phyloP scores from a whole-genome alignment of 495 filamentous ascomycete species.

The Cudoniella acicularis region DNA sequence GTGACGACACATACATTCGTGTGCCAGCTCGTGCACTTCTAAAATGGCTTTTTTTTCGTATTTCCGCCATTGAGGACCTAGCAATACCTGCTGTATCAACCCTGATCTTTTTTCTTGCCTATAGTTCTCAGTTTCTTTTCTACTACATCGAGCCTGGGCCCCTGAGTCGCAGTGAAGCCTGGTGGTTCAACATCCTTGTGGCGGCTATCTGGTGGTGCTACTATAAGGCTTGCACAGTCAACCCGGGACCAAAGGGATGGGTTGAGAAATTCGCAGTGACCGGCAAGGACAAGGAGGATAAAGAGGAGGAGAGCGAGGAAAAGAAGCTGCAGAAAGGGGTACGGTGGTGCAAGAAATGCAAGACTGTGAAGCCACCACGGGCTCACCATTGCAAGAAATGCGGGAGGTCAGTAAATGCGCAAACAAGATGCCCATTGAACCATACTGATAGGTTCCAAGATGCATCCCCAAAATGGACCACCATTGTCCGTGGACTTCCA shows the following conservation, averaged over 20 bases:
- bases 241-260: conserved; percentile 59
- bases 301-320: conserved; percentile 13
- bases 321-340: conserved; percentile 29
- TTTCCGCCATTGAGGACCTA: conserved; percentile 34
- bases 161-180: conserved; percentile 53
- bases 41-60: conserved; percentile 1
- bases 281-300: conserved; percentile 13
- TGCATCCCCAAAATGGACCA: conserved; percentile 98
- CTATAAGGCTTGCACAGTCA: conserved; percentile 66
- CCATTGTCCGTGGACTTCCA: conserved; percentile 94
- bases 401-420: conserved; percentile 45
- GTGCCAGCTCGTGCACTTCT: not conserved
- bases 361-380: conserved; percentile 75
- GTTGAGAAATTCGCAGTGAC: conserved; percentile 9
- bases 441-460: conserved; percentile 36
- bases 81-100: conserved; percentile 64
- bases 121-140: conserved; percentile 81
- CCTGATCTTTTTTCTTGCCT: conserved; percentile 76
- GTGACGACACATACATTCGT: not conserved
- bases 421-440: not conserved
- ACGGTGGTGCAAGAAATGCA: conserved; percentile 84
- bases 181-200: conserved; percentile 73
- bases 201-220: conserved; percentile 77
- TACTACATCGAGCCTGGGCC: conserved; percentile 66
- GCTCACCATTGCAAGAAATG: conserved; percentile 92